A percentile compares a stretch with the other conserved stretches of the same genome.
These are phyloP conservation scores for Gynostemma pentaphyllum DNA, from an alignment of 306 rosid species.

Conservation along the genomic window DNA sequence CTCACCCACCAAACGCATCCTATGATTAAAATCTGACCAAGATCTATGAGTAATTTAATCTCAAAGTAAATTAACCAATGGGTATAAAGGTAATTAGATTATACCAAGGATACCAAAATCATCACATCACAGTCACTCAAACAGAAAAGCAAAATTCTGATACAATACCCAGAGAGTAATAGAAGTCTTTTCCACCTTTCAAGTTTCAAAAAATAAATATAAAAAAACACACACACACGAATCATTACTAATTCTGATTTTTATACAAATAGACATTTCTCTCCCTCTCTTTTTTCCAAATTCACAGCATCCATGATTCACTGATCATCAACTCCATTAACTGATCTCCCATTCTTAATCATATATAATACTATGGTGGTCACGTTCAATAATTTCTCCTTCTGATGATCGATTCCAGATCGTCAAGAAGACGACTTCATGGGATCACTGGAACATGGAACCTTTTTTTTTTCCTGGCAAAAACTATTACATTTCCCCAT, in stretches of 20 bases:
- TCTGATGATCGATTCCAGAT: no score
- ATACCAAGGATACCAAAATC: slow-evolving; percentile 5
- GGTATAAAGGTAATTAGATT: not conserved
- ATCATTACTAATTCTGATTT: not conserved
- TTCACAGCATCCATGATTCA: not conserved
- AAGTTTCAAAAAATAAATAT: not conserved
- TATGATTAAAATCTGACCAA: no score
- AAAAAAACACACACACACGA: not conserved
- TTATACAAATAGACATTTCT: not conserved
- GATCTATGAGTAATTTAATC: no score
- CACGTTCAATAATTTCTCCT: no score
- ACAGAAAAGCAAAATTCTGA: not conserved
- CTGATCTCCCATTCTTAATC: not conserved
- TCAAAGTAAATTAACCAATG: not conserved
- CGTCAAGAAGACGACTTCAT: no score
- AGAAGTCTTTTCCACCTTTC: not conserved
- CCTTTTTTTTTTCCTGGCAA: no score
- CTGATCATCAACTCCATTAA: not conserved
- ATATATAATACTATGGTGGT: no score
- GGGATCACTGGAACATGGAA: not conserved
- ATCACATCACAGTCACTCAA: slow-evolving; percentile 33
- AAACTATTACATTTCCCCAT: not conserved
- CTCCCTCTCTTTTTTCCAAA: not conserved
- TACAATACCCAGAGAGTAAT: not conserved
- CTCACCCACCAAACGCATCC: no score